Evolutionary conservation across 805 yeast genomes (phyloP).

Genomic region (Scheffersomyces spartinae): DNA sequence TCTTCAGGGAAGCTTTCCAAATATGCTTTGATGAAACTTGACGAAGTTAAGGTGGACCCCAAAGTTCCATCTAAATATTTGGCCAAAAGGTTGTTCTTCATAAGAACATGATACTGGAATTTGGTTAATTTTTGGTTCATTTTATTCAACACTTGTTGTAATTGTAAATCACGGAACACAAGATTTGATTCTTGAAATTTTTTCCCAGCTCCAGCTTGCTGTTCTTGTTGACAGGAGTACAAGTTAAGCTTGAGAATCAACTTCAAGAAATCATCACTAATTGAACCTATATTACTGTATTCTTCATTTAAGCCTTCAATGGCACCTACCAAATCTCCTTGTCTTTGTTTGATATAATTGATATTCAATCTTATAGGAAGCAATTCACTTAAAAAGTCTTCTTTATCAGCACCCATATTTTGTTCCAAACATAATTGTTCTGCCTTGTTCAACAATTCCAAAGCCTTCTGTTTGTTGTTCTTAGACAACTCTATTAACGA

Average conservation of each 20-base stretch:
- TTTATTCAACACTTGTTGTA: slow-evolving; percentile 11
- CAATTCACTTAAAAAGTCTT: slow-evolving; percentile 40
- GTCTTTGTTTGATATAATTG: slow-evolving; percentile 37
- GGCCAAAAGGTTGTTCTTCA: slow-evolving; percentile 23
- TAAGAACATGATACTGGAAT: slow-evolving; percentile 19
- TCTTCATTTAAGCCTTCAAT: slow-evolving; percentile 9
- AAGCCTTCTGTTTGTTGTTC: slow-evolving; percentile 26
- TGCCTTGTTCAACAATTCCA: slow-evolving; percentile 36
- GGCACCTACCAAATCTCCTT: slow-evolving; percentile 9
- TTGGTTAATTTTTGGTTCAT: slow-evolving; percentile 12
- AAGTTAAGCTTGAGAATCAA: slow-evolving; percentile 23
- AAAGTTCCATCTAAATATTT: slow-evolving; percentile 19
- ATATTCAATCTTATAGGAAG: slow-evolving; percentile 51
- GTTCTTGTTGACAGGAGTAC: slow-evolving; percentile 8
- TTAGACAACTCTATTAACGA: slow-evolving; percentile 39
- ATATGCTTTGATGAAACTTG: slow-evolving; percentile 9
- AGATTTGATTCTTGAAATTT: slow-evolving; percentile 8
- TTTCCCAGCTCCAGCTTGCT: slow-evolving; percentile 8
- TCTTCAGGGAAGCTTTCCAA: slow-evolving; percentile 17
- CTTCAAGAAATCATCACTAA: slow-evolving; percentile 20
- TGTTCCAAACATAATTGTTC: slow-evolving; percentile 25
- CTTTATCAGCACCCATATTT: slow-evolving; percentile 27
- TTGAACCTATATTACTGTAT: slow-evolving; percentile 9
- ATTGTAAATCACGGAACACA: slow-evolving; percentile 22
- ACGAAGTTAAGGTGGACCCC: slow-evolving; percentile 10